A percentile compares a stretch with the other conserved stretches of the same genome.
These are phyloP conservation scores for Zopfia rhizophila DNA, from an alignment of 2,329 filamentous ascomycete species.

Conservation along the genomic window DNA sequence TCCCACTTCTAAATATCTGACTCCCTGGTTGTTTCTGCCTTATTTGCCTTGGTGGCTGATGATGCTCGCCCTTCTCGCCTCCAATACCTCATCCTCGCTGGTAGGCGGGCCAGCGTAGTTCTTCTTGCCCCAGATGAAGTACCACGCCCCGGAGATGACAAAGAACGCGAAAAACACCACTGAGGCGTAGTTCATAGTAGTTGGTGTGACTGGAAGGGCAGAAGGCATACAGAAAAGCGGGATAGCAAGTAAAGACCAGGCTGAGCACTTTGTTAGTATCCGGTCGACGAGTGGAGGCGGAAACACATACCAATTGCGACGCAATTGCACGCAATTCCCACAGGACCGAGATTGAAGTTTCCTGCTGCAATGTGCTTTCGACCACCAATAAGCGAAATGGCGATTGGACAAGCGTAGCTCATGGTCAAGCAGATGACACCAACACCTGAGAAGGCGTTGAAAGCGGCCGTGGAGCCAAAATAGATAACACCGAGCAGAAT, in stretches of 20 bases:
- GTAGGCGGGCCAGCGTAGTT: conserved; percentile 72
- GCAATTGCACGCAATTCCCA: conserved; percentile 71
- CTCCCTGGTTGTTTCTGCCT: too few species aligned
- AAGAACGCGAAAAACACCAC: conserved; percentile 77
- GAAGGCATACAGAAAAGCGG: conserved; percentile 81
- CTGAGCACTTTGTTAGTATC: conserved; percentile 28
- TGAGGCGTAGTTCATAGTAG: conserved; percentile 77
- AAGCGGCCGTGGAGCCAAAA: conserved; percentile 75
- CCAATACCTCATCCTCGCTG: conserved; percentile 43
- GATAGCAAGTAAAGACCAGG: conserved; percentile 74
- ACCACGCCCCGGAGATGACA: conserved; percentile 71
- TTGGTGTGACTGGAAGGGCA: conserved; percentile 66
- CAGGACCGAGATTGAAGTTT: conserved; percentile 69
- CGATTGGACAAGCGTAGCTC: conserved; percentile 74
- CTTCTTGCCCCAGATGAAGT: conserved; percentile 74
- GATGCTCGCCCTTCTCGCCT: conserved; percentile 45
- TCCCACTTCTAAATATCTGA: too few species aligned
- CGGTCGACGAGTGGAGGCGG: background rate
- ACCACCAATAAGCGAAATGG: conserved; percentile 69
- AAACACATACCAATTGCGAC: conserved; percentile 69
- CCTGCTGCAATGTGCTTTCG: conserved; percentile 68
- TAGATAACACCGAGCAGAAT: conserved; percentile 73
- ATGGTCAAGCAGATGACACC: conserved; percentile 76
- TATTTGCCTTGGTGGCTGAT: too few species aligned
- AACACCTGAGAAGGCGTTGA: conserved; percentile 76